Evolutionary conservation across 2,329 filamentous ascomycete species (phyloP).

Genomic region (Apiospora saccharicola): DNA sequence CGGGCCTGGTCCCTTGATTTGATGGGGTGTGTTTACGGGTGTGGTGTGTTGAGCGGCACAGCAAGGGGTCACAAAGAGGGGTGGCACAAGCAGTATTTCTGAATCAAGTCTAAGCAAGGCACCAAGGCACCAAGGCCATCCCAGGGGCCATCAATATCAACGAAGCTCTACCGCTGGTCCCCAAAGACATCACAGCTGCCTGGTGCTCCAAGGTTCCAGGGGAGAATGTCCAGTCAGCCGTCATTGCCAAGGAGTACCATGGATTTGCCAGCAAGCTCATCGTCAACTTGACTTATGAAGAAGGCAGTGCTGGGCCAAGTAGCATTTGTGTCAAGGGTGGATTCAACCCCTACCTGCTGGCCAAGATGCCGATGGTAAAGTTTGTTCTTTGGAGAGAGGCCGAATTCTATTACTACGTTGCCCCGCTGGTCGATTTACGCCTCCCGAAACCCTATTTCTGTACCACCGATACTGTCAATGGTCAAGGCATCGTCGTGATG

Average conservation of each 20-base stretch:
- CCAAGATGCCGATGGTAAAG: slow-evolving; percentile 15
- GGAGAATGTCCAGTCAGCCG: slow-evolving; percentile 27
- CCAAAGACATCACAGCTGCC: slow-evolving; percentile 30
- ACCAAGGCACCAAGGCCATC: background rate
- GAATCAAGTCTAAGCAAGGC: too few species aligned
- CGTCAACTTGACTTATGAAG: slow-evolving; percentile 30
- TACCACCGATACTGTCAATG: slow-evolving; percentile 29
- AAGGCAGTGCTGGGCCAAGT: slow-evolving; percentile 23
- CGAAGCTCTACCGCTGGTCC: slow-evolving; percentile 21
- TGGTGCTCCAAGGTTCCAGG: slow-evolving; percentile 31
- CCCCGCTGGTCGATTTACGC: slow-evolving; percentile 29
- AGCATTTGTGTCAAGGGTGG: slow-evolving; percentile 34
- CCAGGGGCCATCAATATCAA: slow-evolving; percentile 27
- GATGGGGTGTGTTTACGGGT: too few species aligned
- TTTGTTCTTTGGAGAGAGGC: slow-evolving; percentile 32
- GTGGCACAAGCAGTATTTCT: too few species aligned
- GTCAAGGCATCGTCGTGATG: slow-evolving; percentile 33
- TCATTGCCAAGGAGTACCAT: slow-evolving; percentile 28
- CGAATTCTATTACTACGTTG: slow-evolving; percentile 33
- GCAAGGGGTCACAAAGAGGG: too few species aligned
- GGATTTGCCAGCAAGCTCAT: slow-evolving; percentile 34
- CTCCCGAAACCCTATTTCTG: slow-evolving; percentile 29
- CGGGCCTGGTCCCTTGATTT: too few species aligned
- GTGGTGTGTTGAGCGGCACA: too few species aligned
- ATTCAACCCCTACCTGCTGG: slow-evolving; percentile 29